Evolutionary conservation across 2,329 filamentous ascomycete genomes (phyloP).

Genomic region (Colletotrichum ledebouriae): DNA sequence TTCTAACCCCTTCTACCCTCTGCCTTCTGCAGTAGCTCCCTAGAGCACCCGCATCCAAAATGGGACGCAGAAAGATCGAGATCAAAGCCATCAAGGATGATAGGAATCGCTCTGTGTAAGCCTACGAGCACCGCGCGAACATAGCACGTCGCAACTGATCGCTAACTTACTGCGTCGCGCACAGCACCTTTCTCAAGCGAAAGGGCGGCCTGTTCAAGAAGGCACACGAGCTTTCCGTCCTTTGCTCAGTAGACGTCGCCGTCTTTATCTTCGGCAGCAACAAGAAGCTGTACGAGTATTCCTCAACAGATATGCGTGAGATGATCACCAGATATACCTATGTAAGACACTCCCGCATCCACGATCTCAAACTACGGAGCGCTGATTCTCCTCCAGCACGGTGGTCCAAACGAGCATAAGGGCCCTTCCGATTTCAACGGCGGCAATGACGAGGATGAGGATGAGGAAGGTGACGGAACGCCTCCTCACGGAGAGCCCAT

Average conservation of each 20-base stretch:
- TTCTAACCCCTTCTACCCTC: background rate
- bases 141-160: background rate
- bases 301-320: conserved; percentile 92
- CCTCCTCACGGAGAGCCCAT: conserved; percentile 76
- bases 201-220: conserved; percentile 99
- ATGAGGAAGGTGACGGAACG: conserved; percentile 80
- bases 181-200: conserved; percentile 95
- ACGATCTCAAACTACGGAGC: conserved; percentile 19
- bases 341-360: conserved; percentile 67
- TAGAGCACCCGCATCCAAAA: conserved; percentile 57
- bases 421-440: conserved; percentile 93
- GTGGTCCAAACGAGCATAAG: conserved; percentile 94
- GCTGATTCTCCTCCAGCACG: conserved; percentile 73
- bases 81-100: conserved; percentile 99
- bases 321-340: conserved; percentile 91
- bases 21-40: conserved; percentile 10
- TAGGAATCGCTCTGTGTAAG: conserved; percentile 96
- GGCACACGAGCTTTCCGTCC: conserved; percentile 96
- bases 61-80: conserved; percentile 99
- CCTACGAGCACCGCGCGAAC: conserved; percentile 43
- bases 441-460: conserved; percentile 87
- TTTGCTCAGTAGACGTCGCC: conserved; percentile 98
- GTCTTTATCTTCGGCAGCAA: conserved; percentile 99
- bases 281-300: conserved; percentile 99
- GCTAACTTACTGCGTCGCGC: conserved; percentile 38